A percentile compares a stretch with the other conserved stretches of the same genome.
Evolutionary conservation across 1,284 basidiomycete species (phyloP).

Genomic region (Fomitopsis palustris): DNA sequence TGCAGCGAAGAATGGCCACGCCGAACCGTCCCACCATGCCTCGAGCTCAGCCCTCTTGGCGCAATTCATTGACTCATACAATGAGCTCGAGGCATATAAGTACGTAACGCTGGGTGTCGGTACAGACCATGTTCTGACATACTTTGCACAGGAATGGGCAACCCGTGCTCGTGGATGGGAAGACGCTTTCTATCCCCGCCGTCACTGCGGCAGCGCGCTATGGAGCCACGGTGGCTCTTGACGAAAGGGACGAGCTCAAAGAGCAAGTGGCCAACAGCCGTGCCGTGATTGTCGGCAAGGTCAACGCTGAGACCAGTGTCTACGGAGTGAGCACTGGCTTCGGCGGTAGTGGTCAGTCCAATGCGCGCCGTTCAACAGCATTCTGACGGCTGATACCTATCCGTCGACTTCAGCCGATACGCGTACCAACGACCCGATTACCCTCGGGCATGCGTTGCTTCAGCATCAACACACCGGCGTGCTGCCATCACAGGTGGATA

Average conservation of each 20-base stretch:
- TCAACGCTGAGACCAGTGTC: conserved; percentile 65
- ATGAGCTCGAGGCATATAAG: conserved; percentile 25
- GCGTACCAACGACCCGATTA: conserved; percentile 63
- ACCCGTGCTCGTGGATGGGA: conserved; percentile 63
- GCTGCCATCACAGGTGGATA: conserved; percentile 47
- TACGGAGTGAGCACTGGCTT: conserved; percentile 85
- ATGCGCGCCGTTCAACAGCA: neutral
- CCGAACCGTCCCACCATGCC: neutral
- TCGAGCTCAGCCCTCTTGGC: conserved; percentile 16
- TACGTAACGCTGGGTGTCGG: conserved; percentile 16
- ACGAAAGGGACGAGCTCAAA: conserved; percentile 43
- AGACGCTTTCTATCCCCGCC: conserved; percentile 68
- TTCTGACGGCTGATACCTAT: conserved; percentile 7
- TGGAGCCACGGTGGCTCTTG: conserved; percentile 49
- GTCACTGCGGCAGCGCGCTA: conserved; percentile 72
- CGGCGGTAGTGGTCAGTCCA: conserved; percentile 65
- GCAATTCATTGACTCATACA: conserved; percentile 27
- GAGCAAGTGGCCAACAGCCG: conserved; percentile 56
- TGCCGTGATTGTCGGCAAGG: conserved; percentile 60
- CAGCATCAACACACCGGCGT: conserved; percentile 80
- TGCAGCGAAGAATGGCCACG: conserved; percentile 6
- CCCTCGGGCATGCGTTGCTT: conserved; percentile 72
- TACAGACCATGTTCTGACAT: neutral
- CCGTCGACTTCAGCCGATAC: conserved; percentile 49
- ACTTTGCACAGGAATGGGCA: conserved; percentile 46